Conservation (phyloP, 2,329 filamentous ascomycete species). For the Fusarium mangiferae region DNA sequence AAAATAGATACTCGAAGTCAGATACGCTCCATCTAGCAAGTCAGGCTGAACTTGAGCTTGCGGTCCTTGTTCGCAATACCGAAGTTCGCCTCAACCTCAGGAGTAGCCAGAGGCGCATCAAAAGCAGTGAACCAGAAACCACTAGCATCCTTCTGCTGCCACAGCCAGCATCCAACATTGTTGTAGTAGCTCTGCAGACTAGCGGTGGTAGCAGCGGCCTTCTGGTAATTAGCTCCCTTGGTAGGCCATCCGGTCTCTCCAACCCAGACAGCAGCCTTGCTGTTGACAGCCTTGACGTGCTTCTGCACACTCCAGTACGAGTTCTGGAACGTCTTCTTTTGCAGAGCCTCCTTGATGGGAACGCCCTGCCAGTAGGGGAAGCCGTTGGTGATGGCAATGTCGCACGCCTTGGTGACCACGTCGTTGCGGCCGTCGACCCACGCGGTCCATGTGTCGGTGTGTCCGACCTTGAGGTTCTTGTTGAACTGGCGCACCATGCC, state of each 20-base stretch:
- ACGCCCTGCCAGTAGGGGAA: constrained; percentile 43
- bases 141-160: constrained; percentile 29
- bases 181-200: constrained; percentile 36
- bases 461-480: constrained; percentile 41
- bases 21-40: constrained; percentile 20
- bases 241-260: constrained; percentile 41
- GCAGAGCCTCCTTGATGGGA: constrained; percentile 37
- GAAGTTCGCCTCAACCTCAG: constrained; percentile 41
- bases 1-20: neutral
- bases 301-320: constrained; percentile 35
- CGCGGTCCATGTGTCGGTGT: constrained; percentile 41
- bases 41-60: constrained; percentile 39
- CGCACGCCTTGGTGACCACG: constrained; percentile 38
- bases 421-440: constrained; percentile 42
- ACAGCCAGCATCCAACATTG: constrained; percentile 38
- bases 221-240: constrained; percentile 33
- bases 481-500: constrained; percentile 39
- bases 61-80: constrained; percentile 36
- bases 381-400: constrained; percentile 40
- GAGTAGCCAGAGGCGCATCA: constrained; percentile 23
- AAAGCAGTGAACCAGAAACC: constrained; percentile 43
- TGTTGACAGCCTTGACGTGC: constrained; percentile 35
- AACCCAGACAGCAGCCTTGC: constrained; percentile 35
- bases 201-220: constrained; percentile 20
- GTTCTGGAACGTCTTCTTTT: constrained; percentile 40